Base-by-base conservation (phyloP, 495 filamentous ascomycete species). In the Podospora australis region DNA sequence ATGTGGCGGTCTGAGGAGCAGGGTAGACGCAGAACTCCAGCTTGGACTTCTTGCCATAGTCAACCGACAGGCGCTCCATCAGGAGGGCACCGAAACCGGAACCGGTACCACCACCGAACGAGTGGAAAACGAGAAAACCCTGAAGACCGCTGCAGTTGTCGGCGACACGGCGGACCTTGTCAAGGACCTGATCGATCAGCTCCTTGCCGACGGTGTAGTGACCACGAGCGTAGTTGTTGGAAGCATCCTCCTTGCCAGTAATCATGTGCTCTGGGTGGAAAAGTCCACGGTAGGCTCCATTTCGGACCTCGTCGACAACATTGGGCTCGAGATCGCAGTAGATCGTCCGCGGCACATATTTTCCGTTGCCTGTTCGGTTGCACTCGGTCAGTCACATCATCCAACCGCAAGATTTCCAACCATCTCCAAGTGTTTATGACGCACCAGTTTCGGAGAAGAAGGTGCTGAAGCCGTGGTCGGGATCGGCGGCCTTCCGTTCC, bases 381-480 rank as follows among this genome's bases (percentile, higher is more conserved):
- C 17, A 16, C 47, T 55, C 28, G 45, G 44, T 54, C 26, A 24
- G 53, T 14, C n/a, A 1, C 30, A n/a, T n/a, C n/a, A n/a, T n/a
- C n/a, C n/a, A n/a, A 19, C 19, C 16, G 3, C 5, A 44, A 24
- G 3, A 5, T 11, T n/a, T n/a, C n/a, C n/a, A n/a, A n/a, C n/a
- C 20, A 20, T 2, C 23, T 16, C 19, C 40, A 29, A 16, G 13
- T 14, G 16, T n/a, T 22, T 39, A n/a, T 59, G 34, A 54, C 81
- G 54, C 87, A 96, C 92, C 92, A 59, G 92, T 98, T 78, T 98
- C 92, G 52, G 94, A 96, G 80, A 98, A 98, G 82, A 98, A 98
- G 66, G 92, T 97, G 81, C 89, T 95, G 78, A 98, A 98, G 48
- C 92, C 92, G 60, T 95, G 88, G 69, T 97, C 94, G 55, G 89